Conservation (phyloP, 768 basidiomycete genomes). For the Gautieria morchelliformis region DNA sequence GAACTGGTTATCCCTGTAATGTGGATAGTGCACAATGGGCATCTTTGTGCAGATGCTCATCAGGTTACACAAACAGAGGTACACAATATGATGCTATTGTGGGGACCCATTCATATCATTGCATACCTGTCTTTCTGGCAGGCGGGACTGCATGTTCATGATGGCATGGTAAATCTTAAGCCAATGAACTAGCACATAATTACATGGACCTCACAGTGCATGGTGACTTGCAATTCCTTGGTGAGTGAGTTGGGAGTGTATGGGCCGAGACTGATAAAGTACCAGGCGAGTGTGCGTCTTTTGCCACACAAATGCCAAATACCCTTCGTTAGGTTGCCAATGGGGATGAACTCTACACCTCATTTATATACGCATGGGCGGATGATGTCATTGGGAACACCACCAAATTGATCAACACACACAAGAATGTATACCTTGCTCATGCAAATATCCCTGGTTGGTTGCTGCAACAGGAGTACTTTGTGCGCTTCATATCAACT, state of each 20-base stretch:
- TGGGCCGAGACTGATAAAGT: background rate
- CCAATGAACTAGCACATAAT: too few relatives aligned
- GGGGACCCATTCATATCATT: too few relatives aligned
- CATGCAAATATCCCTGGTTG: background rate
- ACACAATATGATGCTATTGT: too few relatives aligned
- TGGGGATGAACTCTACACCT: background rate
- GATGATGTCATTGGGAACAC: slow-evolving; percentile 12
- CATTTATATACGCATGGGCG: slow-evolving; percentile 2
- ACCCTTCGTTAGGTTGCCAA: background rate
- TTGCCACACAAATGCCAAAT: slow-evolving; percentile 8
- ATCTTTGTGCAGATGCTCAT: background rate
- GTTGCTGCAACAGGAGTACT: too few relatives aligned
- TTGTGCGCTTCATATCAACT: slow-evolving; percentile 13
- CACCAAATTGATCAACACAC: background rate
- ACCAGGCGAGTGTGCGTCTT: background rate
- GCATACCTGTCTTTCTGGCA: too few relatives aligned
- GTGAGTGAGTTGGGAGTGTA: background rate
- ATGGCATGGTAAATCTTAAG: too few relatives aligned
- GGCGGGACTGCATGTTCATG: too few relatives aligned
- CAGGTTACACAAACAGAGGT: too few relatives aligned
- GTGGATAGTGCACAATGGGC: background rate
- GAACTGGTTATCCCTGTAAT: slow-evolving; percentile 1
- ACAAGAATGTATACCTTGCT: background rate
- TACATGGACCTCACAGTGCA: too few relatives aligned
- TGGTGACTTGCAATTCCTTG: background rate